Evolutionary conservation across 139 green algal genomes (phyloP), one percentile per base, ranked within the genome.

Genomic region (Haematococcus lacustris): DNA sequence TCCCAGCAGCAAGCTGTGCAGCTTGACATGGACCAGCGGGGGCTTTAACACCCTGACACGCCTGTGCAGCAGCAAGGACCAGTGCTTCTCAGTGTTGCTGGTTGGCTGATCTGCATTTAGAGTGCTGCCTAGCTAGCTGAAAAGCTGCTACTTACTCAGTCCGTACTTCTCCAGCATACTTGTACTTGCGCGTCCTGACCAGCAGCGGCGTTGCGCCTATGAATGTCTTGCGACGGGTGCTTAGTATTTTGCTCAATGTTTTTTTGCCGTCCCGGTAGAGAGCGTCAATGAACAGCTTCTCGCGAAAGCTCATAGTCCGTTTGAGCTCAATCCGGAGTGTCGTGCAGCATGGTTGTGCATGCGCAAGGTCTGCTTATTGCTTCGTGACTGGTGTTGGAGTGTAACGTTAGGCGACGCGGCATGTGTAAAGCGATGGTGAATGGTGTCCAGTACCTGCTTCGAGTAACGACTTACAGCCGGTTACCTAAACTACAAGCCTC

Each of bases 111-210:
- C n/a, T n/a, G n/a, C n/a, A n/a, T n/a, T n/a, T n/a, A n/a, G n/a
- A n/a, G n/a, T n/a, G n/a, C n/a, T n/a, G n/a, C n/a, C n/a, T n/a
- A n/a, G n/a, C n/a, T n/a, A n/a, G n/a, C n/a, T n/a, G n/a, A n/a
- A n/a, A n/a, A n/a, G n/a, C n/a, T n/a, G 30, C 43, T 37, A 64
- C 67, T 72, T 34, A 72, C 67, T 72, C 43, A 25, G 63, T 26
- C 47, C 67, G 41, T 5, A 72, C 17, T 39, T 72, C 67, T 2
- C 67, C 67, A 34, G 43, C 67, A 32, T 38, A 3, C 67, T 72
- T 72, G 67, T 72, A 72, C 32, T 63, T 72, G 7, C 67, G n/a
- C 3, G 34, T 39, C n/a, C 67, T 37, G 33, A 72, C 63, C n/a
- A 72, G 25, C 9, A 72, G 26, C 3, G 67, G 67, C 34, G 67